Conservation (phyloP, 306 rosid species). For the Arachis stenosperma region DNA sequence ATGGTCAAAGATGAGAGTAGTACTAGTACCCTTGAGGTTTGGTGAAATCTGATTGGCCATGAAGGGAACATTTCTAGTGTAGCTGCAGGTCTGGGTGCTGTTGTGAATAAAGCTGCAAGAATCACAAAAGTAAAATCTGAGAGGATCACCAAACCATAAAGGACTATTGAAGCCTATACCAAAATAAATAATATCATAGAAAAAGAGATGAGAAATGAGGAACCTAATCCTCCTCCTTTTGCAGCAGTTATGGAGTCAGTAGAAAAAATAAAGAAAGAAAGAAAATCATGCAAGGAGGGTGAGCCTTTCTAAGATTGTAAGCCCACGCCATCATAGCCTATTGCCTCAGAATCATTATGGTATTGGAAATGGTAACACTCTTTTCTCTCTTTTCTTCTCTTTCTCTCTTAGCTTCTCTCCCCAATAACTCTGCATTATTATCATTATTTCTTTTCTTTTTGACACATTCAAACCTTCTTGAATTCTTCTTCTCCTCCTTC, state of each 20-base stretch:
- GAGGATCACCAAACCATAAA: constrained; percentile 56
- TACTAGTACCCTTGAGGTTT: constrained; percentile 56
- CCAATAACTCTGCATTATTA: constrained; percentile 4
- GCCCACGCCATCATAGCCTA: constrained; percentile 66
- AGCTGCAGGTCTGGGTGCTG: constrained; percentile 73
- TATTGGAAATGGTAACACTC: constrained; percentile 62
- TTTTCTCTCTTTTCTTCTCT: too few species aligned
- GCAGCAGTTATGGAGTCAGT: constrained; percentile 78
- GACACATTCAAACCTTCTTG: neutral
- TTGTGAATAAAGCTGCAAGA: constrained; percentile 83
- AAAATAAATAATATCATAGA: constrained; percentile 33
- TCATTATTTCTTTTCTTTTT: constrained; percentile 35
- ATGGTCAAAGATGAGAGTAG: constrained; percentile 49
- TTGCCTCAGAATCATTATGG: constrained; percentile 64
- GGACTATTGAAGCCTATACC: constrained; percentile 19
- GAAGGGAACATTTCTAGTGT: constrained; percentile 99
- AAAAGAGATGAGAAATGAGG: constrained; percentile 6
- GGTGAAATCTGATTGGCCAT: constrained; percentile 94
- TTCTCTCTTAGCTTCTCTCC: too few species aligned
- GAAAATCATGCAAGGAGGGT: constrained; percentile 51
- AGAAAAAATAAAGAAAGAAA: constrained; percentile 31
- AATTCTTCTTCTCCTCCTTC: too few species aligned
- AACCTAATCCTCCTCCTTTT: constrained; percentile 72
- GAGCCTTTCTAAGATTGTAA: constrained; percentile 65
- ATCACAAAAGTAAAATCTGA: constrained; percentile 65